Percentiles rank a stretch among this genome's conserved stretches.
Evolutionary conservation across 2,329 filamentous ascomycete species (phyloP).

Genomic region (Trichoderma sp.): DNA sequence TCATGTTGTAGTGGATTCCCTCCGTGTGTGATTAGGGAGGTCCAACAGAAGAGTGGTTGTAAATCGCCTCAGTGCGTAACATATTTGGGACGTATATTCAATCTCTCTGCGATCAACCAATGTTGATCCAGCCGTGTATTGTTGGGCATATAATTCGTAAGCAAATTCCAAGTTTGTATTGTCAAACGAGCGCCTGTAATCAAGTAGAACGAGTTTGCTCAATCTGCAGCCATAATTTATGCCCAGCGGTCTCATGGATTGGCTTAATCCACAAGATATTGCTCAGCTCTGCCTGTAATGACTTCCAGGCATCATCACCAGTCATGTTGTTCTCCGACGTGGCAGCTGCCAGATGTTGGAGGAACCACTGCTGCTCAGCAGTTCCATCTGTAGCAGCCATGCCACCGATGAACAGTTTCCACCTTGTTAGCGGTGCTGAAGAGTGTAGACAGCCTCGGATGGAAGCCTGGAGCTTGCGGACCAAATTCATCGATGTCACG

Average conservation of each 20-base stretch:
- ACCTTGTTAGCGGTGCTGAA: neutral
- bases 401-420: neutral
- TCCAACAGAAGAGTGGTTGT: neutral
- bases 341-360: neutral
- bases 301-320: neutral
- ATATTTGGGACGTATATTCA: neutral
- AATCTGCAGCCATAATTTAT: neutral
- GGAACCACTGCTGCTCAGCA: neutral
- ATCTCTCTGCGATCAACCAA: neutral
- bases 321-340: neutral
- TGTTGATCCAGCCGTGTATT: neutral
- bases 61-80: neutral
- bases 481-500: neutral
- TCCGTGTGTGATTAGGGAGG: neutral
- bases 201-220: neutral
- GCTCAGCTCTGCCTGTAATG: neutral
- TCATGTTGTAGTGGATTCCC: neutral
- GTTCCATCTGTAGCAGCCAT: neutral
- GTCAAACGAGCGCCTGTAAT: neutral
- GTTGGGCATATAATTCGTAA: too few species aligned
- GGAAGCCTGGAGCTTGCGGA: neutral
- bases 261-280: neutral
- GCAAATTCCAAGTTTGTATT: neutral
- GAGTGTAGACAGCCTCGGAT: neutral
- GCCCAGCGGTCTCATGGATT: neutral